Evolutionary conservation across 768 basidiomycete species (phyloP).

Genomic region (Suillus decipiens): DNA sequence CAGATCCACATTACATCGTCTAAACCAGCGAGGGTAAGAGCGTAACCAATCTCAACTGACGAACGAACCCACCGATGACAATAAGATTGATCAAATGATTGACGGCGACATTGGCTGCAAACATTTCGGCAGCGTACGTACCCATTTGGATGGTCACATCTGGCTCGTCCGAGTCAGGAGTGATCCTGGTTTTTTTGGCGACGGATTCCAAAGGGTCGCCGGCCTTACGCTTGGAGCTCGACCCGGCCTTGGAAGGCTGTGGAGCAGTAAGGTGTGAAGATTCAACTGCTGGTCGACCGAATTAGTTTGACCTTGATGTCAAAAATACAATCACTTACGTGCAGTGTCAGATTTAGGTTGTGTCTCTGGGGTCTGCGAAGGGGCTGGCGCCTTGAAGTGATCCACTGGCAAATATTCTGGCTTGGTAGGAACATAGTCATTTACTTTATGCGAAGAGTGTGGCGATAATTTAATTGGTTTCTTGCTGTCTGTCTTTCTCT

Average conservation of each 20-base stretch:
- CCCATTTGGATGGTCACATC: background rate
- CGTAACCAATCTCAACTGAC: background rate
- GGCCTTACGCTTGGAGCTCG: background rate
- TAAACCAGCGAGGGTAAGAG: background rate
- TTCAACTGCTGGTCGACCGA: background rate
- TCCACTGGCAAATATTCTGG: background rate
- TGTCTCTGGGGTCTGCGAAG: background rate
- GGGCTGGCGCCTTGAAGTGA: background rate
- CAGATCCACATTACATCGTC: background rate
- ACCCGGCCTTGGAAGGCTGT: background rate
- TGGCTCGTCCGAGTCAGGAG: background rate
- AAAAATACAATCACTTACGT: background rate
- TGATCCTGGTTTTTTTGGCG: background rate
- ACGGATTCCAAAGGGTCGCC: background rate
- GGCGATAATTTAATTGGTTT: background rate
- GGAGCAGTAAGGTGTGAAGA: background rate
- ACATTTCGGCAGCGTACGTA: slow-evolving; percentile 1
- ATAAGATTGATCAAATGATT: background rate
- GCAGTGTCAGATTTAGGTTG: background rate
- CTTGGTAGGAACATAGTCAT: background rate
- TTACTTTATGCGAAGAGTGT: background rate
- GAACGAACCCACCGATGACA: background rate
- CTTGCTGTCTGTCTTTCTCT: background rate
- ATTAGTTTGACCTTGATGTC: background rate
- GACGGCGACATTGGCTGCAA: background rate